Evolutionary conservation across 768 basidiomycete genomes (phyloP).

Genomic region (Hortiboletus flavorubellus): DNA sequence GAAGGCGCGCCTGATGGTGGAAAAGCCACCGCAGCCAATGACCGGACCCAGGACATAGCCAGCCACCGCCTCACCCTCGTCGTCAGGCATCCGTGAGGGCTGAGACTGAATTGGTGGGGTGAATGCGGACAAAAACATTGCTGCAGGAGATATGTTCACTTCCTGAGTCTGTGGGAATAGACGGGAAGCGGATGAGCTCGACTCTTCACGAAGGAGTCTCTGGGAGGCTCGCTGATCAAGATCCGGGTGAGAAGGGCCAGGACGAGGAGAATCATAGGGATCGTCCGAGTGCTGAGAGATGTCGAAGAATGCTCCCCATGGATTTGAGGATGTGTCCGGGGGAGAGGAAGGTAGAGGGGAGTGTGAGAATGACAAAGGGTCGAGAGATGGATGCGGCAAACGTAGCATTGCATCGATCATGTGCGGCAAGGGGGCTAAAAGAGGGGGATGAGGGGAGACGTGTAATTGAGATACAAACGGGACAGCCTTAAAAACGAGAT

Average conservation of each 20-base stretch:
- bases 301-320: conserved; percentile 11
- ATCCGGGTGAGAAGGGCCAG: conserved; percentile 19
- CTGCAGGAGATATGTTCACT: conserved; percentile 56
- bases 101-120: conserved; percentile 37
- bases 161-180: conserved; percentile 13
- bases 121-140: conserved; percentile 69
- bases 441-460: neutral
- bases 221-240: conserved; percentile 27
- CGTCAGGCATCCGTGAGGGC: conserved; percentile 47
- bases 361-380: conserved; percentile 7
- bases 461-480: neutral
- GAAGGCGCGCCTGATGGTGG: conserved; percentile 69
- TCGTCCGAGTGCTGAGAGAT: conserved; percentile 1
- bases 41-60: conserved; percentile 75
- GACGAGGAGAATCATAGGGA: neutral
- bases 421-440: neutral
- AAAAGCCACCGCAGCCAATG: conserved; percentile 80
- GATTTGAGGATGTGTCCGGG: conserved; percentile 3
- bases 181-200: neutral
- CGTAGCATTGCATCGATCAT: conserved; percentile 5
- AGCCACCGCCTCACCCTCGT: conserved; percentile 62
- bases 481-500: neutral
- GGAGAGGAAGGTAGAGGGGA: conserved; percentile 4
- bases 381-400: neutral
- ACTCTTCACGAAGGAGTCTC: conserved; percentile 9